Conservation (phyloP, 257 asterid species). For the Solanum paucissectum region DNA sequence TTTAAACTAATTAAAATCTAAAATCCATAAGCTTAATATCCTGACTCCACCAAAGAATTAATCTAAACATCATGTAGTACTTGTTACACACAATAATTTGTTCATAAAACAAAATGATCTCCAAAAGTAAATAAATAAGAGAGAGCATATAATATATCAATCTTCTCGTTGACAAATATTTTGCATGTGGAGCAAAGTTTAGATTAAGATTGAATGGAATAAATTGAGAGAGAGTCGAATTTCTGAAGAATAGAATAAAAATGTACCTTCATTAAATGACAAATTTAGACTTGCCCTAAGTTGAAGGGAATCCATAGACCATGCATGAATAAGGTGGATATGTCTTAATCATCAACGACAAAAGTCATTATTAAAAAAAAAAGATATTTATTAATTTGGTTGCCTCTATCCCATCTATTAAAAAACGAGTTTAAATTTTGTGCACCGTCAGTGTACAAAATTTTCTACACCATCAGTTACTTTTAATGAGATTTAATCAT, state of each 20-base stretch:
- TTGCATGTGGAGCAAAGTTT: background rate
- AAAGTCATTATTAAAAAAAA: background rate
- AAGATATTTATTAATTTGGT: background rate
- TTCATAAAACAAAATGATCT: background rate
- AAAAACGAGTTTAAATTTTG: background rate
- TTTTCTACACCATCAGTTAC: too few relatives aligned
- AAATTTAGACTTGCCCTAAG: conserved; percentile 2
- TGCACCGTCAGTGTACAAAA: too few relatives aligned
- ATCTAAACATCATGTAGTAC: background rate
- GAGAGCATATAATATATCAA: background rate
- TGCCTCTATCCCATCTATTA: background rate
- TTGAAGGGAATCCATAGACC: background rate
- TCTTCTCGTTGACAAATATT: background rate
- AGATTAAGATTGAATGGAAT: background rate
- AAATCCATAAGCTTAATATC: background rate
- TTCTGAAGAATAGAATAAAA: background rate
- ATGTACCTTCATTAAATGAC: background rate
- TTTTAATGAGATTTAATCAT: too few relatives aligned
- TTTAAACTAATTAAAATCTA: background rate
- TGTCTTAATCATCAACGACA: background rate
- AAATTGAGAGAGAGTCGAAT: background rate
- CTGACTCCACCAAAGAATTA: background rate
- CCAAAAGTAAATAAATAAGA: background rate
- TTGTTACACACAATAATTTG: background rate
- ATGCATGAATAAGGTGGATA: background rate